Conservation (phyloP, 257 asterid genomes). For the Nicotiana tabacum region DNA sequence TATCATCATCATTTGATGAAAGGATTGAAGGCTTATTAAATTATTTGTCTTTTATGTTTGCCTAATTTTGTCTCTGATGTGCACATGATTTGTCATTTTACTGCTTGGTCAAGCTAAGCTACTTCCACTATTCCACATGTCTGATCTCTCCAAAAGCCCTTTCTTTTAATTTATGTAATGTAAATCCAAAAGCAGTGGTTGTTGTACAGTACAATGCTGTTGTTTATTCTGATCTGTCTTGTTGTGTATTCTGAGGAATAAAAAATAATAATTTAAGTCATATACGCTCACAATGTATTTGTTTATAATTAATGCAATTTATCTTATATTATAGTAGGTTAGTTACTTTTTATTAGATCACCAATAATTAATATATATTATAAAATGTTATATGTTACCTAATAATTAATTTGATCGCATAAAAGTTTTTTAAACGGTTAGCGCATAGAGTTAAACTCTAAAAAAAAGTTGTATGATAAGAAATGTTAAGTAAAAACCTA, state of each 20-base stretch:
- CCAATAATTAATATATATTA: too few relatives aligned
- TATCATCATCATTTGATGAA: slow-evolving; percentile 11
- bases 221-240: slow-evolving; percentile 23
- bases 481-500: slow-evolving; percentile 33
- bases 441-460: too few relatives aligned
- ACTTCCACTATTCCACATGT: slow-evolving; percentile 18
- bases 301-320: too few relatives aligned
- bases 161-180: neutral
- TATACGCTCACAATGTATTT: too few relatives aligned
- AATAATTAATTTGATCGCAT: too few relatives aligned
- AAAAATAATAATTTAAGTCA: too few relatives aligned
- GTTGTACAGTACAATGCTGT: slow-evolving; percentile 22
- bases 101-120: slow-evolving; percentile 23
- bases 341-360: too few relatives aligned
- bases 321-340: too few relatives aligned
- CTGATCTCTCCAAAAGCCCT: neutral
- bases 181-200: slow-evolving; percentile 23
- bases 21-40: neutral
- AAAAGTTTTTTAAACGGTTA: too few relatives aligned
- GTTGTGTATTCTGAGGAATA: slow-evolving; percentile 8
- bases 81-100: slow-evolving; percentile 22
- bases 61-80: neutral
- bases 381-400: too few relatives aligned
- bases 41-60: neutral
- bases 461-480: slow-evolving; percentile 8